A percentile compares a stretch with the other conserved stretches of the same genome.
These are phyloP conservation scores for Podospora conica DNA, from an alignment of 495 filamentous ascomycete genomes.

Conservation along the genomic window DNA sequence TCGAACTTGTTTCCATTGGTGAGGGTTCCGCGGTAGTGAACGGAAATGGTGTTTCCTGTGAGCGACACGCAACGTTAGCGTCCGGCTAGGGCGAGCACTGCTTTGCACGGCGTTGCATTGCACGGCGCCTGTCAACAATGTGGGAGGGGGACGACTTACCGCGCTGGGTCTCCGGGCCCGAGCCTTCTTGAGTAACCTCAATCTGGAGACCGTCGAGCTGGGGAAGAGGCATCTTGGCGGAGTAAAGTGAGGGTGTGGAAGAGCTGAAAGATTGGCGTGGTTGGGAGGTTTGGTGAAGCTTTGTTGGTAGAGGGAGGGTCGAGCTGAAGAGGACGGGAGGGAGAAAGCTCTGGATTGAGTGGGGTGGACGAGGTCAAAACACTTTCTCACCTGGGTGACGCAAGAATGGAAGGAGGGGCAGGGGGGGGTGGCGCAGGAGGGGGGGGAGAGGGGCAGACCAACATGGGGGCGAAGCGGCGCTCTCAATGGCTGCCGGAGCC, in stretches of 20 bases:
- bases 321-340: neutral
- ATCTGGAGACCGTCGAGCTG: constrained; percentile 25
- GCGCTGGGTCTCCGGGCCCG: constrained; percentile 24
- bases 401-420: neutral
- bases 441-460: neutral
- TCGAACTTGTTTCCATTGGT: constrained; percentile 31
- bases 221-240: constrained; percentile 28
- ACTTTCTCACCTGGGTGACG: constrained; percentile 1
- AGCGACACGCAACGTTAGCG: neutral
- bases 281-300: neutral
- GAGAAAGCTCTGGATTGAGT: neutral
- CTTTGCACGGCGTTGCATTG: neutral
- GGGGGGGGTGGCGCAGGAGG: neutral
- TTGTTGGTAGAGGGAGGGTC: neutral
- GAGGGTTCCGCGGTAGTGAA: constrained; percentile 32
- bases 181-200: constrained; percentile 19
- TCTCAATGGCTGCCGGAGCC: neutral
- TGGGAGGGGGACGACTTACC: constrained; percentile 20
- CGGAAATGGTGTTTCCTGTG: constrained; percentile 25
- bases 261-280: constrained; percentile 4
- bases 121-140: neutral
- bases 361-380: neutral
- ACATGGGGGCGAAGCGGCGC: neutral
- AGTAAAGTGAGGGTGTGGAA: neutral
- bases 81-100: neutral